Base-by-base conservation (phyloP, 352 stramenopile genomes). In the Phytophthora meadii region DNA sequence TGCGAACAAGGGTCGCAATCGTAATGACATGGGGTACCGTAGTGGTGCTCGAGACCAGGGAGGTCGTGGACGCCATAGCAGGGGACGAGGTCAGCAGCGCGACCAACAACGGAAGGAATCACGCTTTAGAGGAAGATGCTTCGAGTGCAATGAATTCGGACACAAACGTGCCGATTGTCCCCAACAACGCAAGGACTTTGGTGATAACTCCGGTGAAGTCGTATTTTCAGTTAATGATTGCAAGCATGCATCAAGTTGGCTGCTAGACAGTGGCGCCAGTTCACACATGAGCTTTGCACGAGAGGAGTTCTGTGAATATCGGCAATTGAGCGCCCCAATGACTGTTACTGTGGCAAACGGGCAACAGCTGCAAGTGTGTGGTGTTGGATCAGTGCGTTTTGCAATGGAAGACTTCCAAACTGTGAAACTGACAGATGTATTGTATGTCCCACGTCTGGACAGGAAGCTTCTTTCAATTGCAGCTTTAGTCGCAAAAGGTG, bases 241-340 rank as follows among this genome's bases (percentile, higher is more conserved):
- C 30, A 12, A 36, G 9, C 30, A 10, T 10, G 2, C 30, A 14
- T 36, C 9, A 0, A 36, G 30, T 14, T 71, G 68, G 62, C 19
- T 72, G 9, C 44, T 76, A 0, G 66, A 79, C 17, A 54, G 48
- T 28, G n/a, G 30, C 40, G 48, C 30, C 2, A 54, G 48, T 9
- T 54, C 25, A 1, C 48, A 54, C 25, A 44, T 54, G 48, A 44
- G 15, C 8, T 30, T 11, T 8, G 30, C 1, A n/a, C 10, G 19
- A 4, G 4, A 9, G 1, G 28, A 11, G 2, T 54, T 44, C 12
- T 17, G n/a, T 11, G 48, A 44, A 14, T 54, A 28, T 44, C 28
- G 30, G 17, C 28, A 12, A 3, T 24, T 54, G 5, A 6, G 15
- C 12, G 41, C 8, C 5, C 28, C 48, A 10, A 54, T 54, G 3